Evolutionary conservation across 1,284 basidiomycete species (phyloP), one percentile per base, ranked within the genome.

Genomic region (Tilletia horrida): DNA sequence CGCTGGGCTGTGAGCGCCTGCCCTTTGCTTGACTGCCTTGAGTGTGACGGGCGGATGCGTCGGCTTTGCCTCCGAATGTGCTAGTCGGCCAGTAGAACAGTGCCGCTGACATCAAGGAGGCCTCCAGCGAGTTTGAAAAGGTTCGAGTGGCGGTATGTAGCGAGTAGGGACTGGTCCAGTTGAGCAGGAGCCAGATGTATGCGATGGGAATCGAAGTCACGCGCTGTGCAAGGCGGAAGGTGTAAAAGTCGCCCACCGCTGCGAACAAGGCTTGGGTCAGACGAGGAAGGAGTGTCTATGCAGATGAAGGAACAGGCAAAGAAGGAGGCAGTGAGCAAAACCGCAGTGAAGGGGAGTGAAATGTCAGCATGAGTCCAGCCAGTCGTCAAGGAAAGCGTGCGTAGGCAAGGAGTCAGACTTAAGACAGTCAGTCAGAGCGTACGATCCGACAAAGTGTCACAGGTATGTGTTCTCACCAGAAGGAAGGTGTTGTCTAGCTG

Each of bases 51-150:
- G 35, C 6, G 11, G 35, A 40, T 40, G 35, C 35, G 11, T 40
- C 35, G 6, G 35, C 11, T 18, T 48, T 31, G 23, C 59, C n/a
- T 23, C 8, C 18, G 14, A 42, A 42, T 3, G 44, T 21, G 8
- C 18, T 21, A 16, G 73, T 82, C 0, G 86, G 93, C 84, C 91
- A 97, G 79, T 87, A 87, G 27, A 85, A 85, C 63, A 97, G 85
- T 0, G 93, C 93, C 44, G 90, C 83, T 0, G 88, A 88, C 0
- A 90, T 91, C 48, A 98, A 82, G 0, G 91, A 88, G 0, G 93
- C 93, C 80, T 99, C 96, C 23, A 93, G 83, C 4, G 93, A 94
- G 80, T 97, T 99, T 16, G 93, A 95, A 45, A 98, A 85, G 0
- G 93, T 92, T 23, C 96, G 87, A 3, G 92, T 90, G 13, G 96